A percentile compares a stretch with the other conserved stretches of the same genome.
These are phyloP conservation scores for Candida railenensis DNA, from an alignment of 805 yeast species.

Conservation along the genomic window DNA sequence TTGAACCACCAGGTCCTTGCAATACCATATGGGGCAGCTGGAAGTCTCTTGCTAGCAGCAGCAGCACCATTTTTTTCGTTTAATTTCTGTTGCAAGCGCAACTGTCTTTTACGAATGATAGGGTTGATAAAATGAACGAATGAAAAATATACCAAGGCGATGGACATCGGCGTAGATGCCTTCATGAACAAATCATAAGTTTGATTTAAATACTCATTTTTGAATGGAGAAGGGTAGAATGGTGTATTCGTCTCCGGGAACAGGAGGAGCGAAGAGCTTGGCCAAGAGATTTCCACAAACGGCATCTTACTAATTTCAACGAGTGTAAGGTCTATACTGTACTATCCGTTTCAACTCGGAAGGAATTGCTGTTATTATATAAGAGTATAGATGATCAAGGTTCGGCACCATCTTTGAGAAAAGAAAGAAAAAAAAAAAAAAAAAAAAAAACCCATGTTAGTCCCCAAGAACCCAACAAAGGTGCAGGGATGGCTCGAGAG, in stretches of 20 bases:
- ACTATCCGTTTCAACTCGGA: too few relatives aligned
- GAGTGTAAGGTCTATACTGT: not conserved
- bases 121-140: slow-evolving; percentile 56
- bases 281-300: slow-evolving; percentile 32
- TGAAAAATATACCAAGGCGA: slow-evolving; percentile 58
- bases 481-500: not conserved
- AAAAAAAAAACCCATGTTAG: not conserved
- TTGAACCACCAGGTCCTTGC: slow-evolving; percentile 48
- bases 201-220: slow-evolving; percentile 23
- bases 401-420: too few relatives aligned
- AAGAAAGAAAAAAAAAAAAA: not conserved
- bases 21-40: slow-evolving; percentile 53
- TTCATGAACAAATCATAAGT: slow-evolving; percentile 46
- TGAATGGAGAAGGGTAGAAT: slow-evolving; percentile 35
- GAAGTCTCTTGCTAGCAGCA: slow-evolving; percentile 44
- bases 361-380: too few relatives aligned
- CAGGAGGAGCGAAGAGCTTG: slow-evolving; percentile 28
- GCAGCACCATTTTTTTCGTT: slow-evolving; percentile 38
- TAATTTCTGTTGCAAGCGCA: slow-evolving; percentile 22
- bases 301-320: not conserved
- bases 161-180: slow-evolving; percentile 52
- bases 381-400: too few relatives aligned
- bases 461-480: not conserved
- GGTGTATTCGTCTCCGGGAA: slow-evolving; percentile 30
- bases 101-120: slow-evolving; percentile 46